phyloP scores from a whole-genome alignment of 2,329 filamentous ascomycete genomes.

The Epichloe gansuensis region DNA sequence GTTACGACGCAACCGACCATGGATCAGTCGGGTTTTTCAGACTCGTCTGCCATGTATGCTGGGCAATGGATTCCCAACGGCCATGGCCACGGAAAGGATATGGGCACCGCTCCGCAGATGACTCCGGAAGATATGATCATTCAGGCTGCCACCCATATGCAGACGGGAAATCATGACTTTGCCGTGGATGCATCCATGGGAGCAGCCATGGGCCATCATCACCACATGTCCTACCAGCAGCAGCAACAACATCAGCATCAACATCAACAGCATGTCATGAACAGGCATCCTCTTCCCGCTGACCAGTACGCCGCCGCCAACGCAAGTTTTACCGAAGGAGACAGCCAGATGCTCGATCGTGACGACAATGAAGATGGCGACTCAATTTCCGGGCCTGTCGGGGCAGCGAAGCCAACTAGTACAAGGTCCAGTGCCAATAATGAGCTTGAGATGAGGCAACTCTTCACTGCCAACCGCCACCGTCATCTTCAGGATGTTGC shows the following conservation, averaged over 20 bases:
- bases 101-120: conserved; percentile 32
- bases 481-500: conserved; percentile 60
- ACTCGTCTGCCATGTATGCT: conserved; percentile 31
- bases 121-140: conserved; percentile 47
- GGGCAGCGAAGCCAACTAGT: conserved; percentile 42
- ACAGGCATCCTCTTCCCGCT: conserved; percentile 38
- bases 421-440: conserved; percentile 63
- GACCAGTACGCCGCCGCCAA: conserved; percentile 37
- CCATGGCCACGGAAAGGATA: conserved; percentile 30
- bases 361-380: conserved; percentile 47
- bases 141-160: conserved; percentile 43
- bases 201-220: conserved; percentile 23
- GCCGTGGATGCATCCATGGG: conserved; percentile 34
- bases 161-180: conserved; percentile 36
- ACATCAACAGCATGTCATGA: conserved; percentile 24
- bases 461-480: conserved; percentile 56
- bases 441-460: conserved; percentile 65
- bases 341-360: conserved; percentile 47
- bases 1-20: conserved; percentile 37
- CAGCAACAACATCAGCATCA: conserved; percentile 20
- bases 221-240: conserved; percentile 30
- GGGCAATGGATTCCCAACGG: conserved; percentile 37
- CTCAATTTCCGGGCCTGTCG: conserved; percentile 30
- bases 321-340: conserved; percentile 42
- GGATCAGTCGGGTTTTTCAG: conserved; percentile 33